phyloP scores from a whole-genome alignment of 257 asterid species.

The Gardenia jasminoides region DNA sequence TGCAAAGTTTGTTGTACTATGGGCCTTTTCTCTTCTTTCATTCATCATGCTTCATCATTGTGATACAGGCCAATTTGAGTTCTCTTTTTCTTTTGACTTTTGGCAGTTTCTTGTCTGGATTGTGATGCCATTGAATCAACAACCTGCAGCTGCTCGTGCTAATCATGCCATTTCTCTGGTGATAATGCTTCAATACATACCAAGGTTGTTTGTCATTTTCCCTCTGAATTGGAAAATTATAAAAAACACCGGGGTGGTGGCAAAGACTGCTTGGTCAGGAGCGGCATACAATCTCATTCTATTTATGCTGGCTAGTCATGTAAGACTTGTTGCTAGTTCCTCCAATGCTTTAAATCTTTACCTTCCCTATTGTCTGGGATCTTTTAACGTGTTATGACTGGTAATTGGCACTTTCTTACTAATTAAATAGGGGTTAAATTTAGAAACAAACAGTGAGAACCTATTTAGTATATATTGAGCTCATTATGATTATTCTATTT shows the following conservation, averaged over 20 bases:
- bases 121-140: slow-evolving; percentile 52
- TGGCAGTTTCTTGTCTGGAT: slow-evolving; percentile 70
- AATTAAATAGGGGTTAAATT: no score
- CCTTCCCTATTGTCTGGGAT: not conserved
- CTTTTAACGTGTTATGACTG: not conserved
- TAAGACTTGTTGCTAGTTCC: slow-evolving; percentile 27
- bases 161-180: slow-evolving; percentile 68
- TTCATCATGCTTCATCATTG: not conserved
- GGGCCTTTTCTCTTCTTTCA: not conserved
- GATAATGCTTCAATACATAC: slow-evolving; percentile 81
- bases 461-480: not conserved
- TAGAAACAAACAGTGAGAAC: not conserved
- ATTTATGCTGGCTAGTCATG: slow-evolving; percentile 84
- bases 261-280: slow-evolving; percentile 89
- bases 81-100: not conserved
- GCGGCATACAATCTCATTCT: slow-evolving; percentile 84
- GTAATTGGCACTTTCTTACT: not conserved
- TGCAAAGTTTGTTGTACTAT: not conserved
- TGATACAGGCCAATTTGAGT: not conserved
- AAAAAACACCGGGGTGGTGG: slow-evolving; percentile 79
- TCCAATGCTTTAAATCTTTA: not conserved
- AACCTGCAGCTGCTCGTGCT: slow-evolving; percentile 43
- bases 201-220: slow-evolving; percentile 66
- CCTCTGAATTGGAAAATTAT: slow-evolving; percentile 64
- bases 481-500: not conserved